Evolutionary conservation across 1,284 basidiomycete genomes (phyloP), one percentile per base, ranked within the genome.

Genomic region (Ganoderma lingzhi): DNA sequence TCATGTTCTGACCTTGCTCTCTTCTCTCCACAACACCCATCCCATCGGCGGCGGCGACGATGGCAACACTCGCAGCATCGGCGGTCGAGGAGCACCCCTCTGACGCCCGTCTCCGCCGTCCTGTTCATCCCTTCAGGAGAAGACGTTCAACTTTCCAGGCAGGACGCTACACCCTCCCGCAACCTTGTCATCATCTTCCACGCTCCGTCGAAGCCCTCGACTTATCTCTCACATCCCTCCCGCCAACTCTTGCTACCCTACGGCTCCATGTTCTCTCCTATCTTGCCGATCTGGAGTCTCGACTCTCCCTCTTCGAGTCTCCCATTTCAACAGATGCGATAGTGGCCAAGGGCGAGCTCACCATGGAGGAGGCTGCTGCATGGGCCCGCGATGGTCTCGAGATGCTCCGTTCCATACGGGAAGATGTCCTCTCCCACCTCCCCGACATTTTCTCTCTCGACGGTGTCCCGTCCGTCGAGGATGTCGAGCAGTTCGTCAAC

Each of bases 251-350:
- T 28, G 89, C 87, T 32, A 89, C 88, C 3, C 83, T 94, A 17
- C 87, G 91, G 37, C 82, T 89, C 64, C 84, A 91, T 41, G 87
- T 94, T 19, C 87, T 94, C 59, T 90, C 90, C 1, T 91, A 91
- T 74, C 87, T 94, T 51, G 89, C 90, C 35, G 90, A 93, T 67
- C 83, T 94, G 44, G 93, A 95, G 79, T 79, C 80, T 2, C 82
- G 85, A 15, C 81, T 94, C 2, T 82, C 86, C 1, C 81, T 84
- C 63, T 77, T 90, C 55, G 88, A 91, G 66, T 86, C 87, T 2
- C 85, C 82, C 5, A 76, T 84, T 39, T 78, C 84, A 51, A 71
- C 82, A 4, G 84, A 87, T 41, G 78, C 84, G 15, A 83, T 88
- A 81, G 86, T 84, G 75, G 78, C 80, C 17, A 86, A 84, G 73